Evolutionary conservation across 2,329 filamentous ascomycete species (phyloP), one percentile per base, ranked within the genome.

Genomic region (Chaetomium sp.): DNA sequence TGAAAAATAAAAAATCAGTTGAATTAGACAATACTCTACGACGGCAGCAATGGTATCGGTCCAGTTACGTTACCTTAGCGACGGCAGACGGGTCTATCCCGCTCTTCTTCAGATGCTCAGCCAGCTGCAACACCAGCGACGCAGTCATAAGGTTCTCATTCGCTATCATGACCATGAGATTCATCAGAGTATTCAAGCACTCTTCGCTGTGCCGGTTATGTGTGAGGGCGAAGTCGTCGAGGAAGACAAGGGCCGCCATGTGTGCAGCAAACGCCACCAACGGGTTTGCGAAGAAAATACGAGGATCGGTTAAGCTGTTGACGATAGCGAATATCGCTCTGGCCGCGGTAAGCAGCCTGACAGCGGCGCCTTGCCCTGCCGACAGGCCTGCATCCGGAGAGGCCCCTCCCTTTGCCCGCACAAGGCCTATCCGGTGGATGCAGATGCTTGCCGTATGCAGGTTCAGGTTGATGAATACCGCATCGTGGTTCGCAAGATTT

Each of bases 391-490:
- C 47, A 19, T 49, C n/a, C 3, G 14, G 5, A 35, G 47, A 40
- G 14, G 6, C n/a, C n/a, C n/a, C 4, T 11, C 44, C 44, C n/a
- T 40, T 49, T 14, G 14, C 47, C 5, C 47, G 47, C 9, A 32
- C 47, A 7, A 27, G n/a, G 35, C 35, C 47, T 10, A 49, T 36
- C 3, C 47, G 47, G 47, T 49, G 47, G 36, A 49, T 49, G 47
- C 47, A 49, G 6, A 49, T 49, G 47, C 47, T 49, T 12, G 47
- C 47, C 14, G 47, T 49, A 33, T 49, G 47, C n/a, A 49, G 36
- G 35, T 10, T 40, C 14, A 49, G 47, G 36, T 49, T 49, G 34
- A 49, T 40, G 4, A 12, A 32, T 4, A 49, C 47, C 2, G 47
- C 47, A 7, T 49, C 36, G 14, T 38, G 47, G 9, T 10, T 27